A percentile compares a stretch with the other conserved stretches of the same genome.
phyloP scores from a whole-genome alignment of 345 rosid genomes.

The Hirschfeldia incana region DNA sequence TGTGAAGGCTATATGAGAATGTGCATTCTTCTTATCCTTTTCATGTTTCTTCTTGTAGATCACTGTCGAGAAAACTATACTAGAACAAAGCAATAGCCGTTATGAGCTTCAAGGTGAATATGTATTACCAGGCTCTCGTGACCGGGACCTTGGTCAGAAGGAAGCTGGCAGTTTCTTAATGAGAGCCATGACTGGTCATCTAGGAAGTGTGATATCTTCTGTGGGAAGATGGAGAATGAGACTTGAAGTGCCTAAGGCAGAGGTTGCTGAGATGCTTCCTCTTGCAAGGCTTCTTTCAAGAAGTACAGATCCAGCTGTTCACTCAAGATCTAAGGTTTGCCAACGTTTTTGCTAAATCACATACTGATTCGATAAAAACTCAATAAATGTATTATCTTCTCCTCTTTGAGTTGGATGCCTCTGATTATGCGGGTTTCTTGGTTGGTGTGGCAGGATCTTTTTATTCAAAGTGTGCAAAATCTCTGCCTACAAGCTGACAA shows the following conservation, averaged over 20 bases:
- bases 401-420: slow-evolving; percentile 22
- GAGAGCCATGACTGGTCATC: slow-evolving; percentile 93
- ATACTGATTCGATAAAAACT: neutral
- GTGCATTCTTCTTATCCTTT: slow-evolving; percentile 34
- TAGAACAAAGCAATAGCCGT: slow-evolving; percentile 85
- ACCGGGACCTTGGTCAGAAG: slow-evolving; percentile 70
- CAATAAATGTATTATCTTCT: slow-evolving; percentile 11
- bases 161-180: slow-evolving; percentile 73
- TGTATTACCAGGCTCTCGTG: slow-evolving; percentile 94
- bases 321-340: slow-evolving; percentile 85
- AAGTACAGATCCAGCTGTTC: slow-evolving; percentile 98
- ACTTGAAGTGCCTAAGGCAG: slow-evolving; percentile 98
- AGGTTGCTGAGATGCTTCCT: slow-evolving; percentile 99
- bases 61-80: slow-evolving; percentile 85
- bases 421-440: slow-evolving; percentile 17
- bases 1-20: slow-evolving; percentile 19
- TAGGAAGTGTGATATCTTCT: slow-evolving; percentile 93
- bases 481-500: slow-evolving; percentile 74
- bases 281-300: slow-evolving; percentile 97
- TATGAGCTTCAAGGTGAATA: slow-evolving; percentile 99
- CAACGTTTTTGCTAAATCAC: slow-evolving; percentile 19
- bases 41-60: slow-evolving; percentile 51
- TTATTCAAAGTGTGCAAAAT: slow-evolving; percentile 86
- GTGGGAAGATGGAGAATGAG: slow-evolving; percentile 99
- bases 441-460: slow-evolving; percentile 70